Conservation (phyloP, 352 stramenopile species). For the Thraustochytrium striatum region DNA sequence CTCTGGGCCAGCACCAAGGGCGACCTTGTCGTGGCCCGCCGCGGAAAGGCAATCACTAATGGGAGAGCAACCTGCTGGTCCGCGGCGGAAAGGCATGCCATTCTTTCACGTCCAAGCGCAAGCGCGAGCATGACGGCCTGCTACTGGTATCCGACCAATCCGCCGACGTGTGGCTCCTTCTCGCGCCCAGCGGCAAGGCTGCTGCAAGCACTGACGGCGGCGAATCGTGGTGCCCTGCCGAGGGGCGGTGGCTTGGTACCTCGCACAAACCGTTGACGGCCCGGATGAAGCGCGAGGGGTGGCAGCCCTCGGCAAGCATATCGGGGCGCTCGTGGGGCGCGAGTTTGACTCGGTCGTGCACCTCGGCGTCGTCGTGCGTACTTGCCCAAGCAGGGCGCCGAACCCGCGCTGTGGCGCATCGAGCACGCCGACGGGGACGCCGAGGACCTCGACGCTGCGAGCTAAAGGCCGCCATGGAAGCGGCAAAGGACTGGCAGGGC, state of each 20-base stretch:
- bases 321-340: background rate
- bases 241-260: background rate
- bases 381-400: background rate
- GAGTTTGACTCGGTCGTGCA: background rate
- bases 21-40: background rate
- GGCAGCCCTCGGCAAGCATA: background rate
- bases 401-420: conserved; percentile 29
- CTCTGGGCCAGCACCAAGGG: background rate
- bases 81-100: too few relatives aligned
- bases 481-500: too few relatives aligned
- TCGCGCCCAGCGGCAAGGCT: background rate
- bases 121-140: background rate
- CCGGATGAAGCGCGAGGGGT: background rate
- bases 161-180: background rate
- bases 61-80: conserved; percentile 3
- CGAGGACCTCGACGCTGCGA: conserved; percentile 15
- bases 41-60: conserved; percentile 54
- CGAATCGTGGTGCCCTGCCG: background rate
- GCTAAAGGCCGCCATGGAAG: background rate
- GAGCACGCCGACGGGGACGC: conserved; percentile 30
- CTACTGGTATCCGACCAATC: background rate
- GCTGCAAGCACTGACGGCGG: conserved; percentile 6
- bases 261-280: too few relatives aligned
- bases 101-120: background rate
- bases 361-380: background rate